phyloP scores from a whole-genome alignment of 768 basidiomycete species.

The Piloderma croceum region DNA sequence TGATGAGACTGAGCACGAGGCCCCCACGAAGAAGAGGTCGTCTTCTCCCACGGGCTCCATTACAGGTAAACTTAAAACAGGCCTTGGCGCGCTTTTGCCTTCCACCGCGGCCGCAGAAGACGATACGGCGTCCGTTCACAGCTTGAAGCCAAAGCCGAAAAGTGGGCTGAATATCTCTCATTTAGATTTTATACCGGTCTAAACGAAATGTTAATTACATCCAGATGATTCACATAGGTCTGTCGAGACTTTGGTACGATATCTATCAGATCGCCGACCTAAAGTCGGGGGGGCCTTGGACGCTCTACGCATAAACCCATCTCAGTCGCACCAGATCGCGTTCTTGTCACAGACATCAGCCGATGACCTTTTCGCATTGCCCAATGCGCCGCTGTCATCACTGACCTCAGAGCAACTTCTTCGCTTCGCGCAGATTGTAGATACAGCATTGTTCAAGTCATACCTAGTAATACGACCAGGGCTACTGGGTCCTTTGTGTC shows the following conservation, averaged over 20 bases:
- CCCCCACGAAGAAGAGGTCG: constrained; percentile 27
- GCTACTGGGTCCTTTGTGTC: constrained; percentile 80
- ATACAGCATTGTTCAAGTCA: constrained; percentile 91
- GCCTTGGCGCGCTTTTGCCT: constrained; percentile 48
- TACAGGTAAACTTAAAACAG: constrained; percentile 47
- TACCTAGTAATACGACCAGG: constrained; percentile 79
- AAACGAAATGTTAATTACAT: background rate
- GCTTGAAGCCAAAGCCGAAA: constrained; percentile 28
- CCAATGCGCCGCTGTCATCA: constrained; percentile 64
- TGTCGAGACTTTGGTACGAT: constrained; percentile 83
- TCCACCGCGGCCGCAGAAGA: constrained; percentile 41
- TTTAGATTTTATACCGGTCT: background rate
- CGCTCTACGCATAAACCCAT: constrained; percentile 60
- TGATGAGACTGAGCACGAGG: constrained; percentile 19
- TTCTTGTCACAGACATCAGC: constrained; percentile 68
- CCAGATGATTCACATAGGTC: constrained; percentile 62
- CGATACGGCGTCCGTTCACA: constrained; percentile 49
- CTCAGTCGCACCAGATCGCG: constrained; percentile 61
- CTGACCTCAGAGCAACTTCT: constrained; percentile 82
- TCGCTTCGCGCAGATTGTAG: constrained; percentile 87
- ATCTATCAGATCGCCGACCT: constrained; percentile 84
- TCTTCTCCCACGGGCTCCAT: constrained; percentile 36
- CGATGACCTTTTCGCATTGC: constrained; percentile 72
- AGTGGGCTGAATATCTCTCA: constrained; percentile 7
- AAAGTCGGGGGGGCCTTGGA: constrained; percentile 77